Evolutionary conservation across 1,284 basidiomycete genomes (phyloP).

Genomic region (Ganoderma resinaceum): DNA sequence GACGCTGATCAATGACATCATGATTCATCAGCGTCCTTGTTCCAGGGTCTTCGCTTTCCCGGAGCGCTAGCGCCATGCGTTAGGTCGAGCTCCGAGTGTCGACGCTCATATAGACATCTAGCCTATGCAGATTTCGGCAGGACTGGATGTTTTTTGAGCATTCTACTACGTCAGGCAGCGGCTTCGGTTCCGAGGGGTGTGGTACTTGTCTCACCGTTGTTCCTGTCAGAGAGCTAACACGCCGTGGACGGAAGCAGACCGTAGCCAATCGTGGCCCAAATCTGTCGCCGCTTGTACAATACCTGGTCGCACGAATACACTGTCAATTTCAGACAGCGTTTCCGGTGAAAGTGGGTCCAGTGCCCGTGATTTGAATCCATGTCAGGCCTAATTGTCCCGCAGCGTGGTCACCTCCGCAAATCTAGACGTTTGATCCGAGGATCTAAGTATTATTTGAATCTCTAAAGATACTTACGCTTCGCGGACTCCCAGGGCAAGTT

Average conservation of each 20-base stretch:
- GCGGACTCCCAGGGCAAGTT: too few relatives aligned
- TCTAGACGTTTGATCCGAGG: not conserved
- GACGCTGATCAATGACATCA: too few relatives aligned
- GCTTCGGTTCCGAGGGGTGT: not conserved
- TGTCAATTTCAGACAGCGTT: not conserved
- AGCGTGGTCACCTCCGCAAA: not conserved
- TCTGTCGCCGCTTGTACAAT: too few relatives aligned
- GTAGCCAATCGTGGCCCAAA: not conserved
- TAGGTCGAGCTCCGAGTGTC: not conserved
- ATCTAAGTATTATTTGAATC: too few relatives aligned
- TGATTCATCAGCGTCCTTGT: too few relatives aligned
- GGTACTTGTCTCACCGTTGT: not conserved
- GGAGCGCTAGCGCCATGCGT: too few relatives aligned
- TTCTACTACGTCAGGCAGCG: constrained; percentile 50
- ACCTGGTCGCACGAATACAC: not conserved
- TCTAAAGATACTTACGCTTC: too few relatives aligned
- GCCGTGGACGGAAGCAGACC: not conserved
- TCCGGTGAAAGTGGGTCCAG: not conserved
- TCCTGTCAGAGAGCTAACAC: not conserved
- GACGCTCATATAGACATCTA: not conserved
- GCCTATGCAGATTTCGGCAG: not conserved
- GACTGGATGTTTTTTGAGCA: constrained; percentile 58
- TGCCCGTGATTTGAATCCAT: not conserved
- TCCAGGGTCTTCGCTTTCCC: too few relatives aligned
- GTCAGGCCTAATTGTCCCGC: not conserved